Conservation (phyloP, 805 yeast species). For the Komagataella ulmi region DNA sequence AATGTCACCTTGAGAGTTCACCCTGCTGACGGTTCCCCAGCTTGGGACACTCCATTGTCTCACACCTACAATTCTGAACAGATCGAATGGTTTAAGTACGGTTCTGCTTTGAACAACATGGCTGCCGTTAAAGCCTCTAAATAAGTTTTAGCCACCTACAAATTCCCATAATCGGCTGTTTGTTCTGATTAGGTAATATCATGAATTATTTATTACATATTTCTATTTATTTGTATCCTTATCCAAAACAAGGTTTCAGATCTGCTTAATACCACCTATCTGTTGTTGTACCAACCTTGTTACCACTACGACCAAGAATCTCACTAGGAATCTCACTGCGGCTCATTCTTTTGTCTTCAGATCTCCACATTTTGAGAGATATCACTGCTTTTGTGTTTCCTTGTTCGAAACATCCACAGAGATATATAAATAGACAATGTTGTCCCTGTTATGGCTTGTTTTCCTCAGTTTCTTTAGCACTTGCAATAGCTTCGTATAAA, state of each 20-base stretch:
- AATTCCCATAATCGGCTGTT: neutral
- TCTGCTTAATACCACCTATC: neutral
- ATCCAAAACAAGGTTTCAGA: neutral
- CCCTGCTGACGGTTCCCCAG: slow-evolving; percentile 50
- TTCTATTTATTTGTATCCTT: neutral
- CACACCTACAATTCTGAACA: slow-evolving; percentile 96
- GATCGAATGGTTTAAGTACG: slow-evolving; percentile 97
- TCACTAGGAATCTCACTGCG: neutral
- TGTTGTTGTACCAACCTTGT: neutral
- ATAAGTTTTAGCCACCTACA: neutral
- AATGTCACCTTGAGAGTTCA: slow-evolving; percentile 65
- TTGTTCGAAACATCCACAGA: neutral
- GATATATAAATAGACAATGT: neutral
- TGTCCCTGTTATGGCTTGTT: neutral
- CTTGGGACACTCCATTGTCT: slow-evolving; percentile 85
- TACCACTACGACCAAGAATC: neutral
- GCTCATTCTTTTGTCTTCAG: neutral
- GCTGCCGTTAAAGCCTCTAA: slow-evolving; percentile 10
- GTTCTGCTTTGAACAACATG: slow-evolving; percentile 97
- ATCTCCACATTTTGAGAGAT: neutral
- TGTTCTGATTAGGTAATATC: neutral
- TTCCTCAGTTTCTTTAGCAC: neutral
- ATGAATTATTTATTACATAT: neutral
- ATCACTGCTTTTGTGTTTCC: neutral
- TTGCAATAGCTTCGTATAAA: neutral